Base-by-base conservation (phyloP, 1,284 basidiomycete genomes). In the Ganoderma lingzhi region DNA sequence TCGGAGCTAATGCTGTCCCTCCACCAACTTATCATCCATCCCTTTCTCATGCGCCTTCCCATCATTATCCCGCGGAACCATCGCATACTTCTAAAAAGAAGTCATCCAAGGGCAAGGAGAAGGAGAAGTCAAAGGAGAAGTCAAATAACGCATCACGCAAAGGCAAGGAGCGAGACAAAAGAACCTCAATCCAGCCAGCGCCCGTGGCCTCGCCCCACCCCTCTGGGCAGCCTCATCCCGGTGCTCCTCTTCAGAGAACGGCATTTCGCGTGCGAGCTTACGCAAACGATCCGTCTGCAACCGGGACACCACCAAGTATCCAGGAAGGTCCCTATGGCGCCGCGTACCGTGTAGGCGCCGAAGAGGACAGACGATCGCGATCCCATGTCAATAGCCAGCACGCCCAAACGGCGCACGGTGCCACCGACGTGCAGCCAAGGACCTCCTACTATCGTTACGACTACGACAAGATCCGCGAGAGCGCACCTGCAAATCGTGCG, bases 401-500 rank as follows among this genome's bases (percentile, higher is more conserved):
- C 32, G 30, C 59, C 10, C 51, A 63, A 55, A 35, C 44, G 10
- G 4, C 62, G 14, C 69, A 62, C 6, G 15, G 28, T 48, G 6
- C 62, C 17, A 62, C 45, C 37, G 59, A 69, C 10, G 9, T 56
- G 28, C 66, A 71, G n/a, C 63, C 71, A 14, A 66, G 66, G 9
- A 39, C 66, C 12, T 72, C 74, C 12, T 80, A 83, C 67, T 81
- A 84, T 73, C 79, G 80, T 30, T 76, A 76, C 56, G 77, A 83
- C 65, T 80, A 82, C 70, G 80, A 81, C 44, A 76, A 76, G 44
- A 74, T 76, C 39, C 71, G 71, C 63, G 70, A 71, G 14, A 70
- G 42, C 32, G 68, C 74, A 9, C 73, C 74, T 30, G 70, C 70
- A 19, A 63, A 63, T 56, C 74, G 66, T 44, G 63, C 69, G 23